These are phyloP conservation scores for Sporothrix phasma DNA, from an alignment of 2,329 filamentous ascomycete genomes.

Conservation along the genomic window DNA sequence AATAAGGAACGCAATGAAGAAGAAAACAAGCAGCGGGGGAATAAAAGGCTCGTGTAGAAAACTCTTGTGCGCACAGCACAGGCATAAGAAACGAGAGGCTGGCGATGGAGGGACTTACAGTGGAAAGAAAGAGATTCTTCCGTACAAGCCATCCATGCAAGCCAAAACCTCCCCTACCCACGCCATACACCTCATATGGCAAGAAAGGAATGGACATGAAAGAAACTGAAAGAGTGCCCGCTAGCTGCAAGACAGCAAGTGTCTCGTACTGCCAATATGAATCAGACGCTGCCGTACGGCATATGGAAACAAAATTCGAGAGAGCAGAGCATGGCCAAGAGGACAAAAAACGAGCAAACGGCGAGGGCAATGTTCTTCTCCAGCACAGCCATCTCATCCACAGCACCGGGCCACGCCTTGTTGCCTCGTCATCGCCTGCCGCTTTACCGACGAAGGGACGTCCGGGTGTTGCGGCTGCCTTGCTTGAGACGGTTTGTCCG, in stretches of 20 bases:
- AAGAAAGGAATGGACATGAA: not conserved
- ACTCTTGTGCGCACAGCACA: conserved; percentile 6
- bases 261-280: not conserved
- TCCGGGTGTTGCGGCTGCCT: conserved; percentile 24
- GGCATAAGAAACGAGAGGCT: conserved; percentile 2
- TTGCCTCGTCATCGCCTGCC: not conserved
- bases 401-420: too few relatives aligned
- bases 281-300: not conserved
- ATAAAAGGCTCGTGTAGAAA: conserved; percentile 17
- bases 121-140: not conserved
- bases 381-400: not conserved
- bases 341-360: too few relatives aligned
- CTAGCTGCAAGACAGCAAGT: not conserved
- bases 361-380: not conserved
- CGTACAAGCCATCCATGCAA: too few relatives aligned
- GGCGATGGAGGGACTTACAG: not conserved
- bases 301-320: not conserved
- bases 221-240: not conserved
- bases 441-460: conserved; percentile 27
- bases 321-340: not conserved
- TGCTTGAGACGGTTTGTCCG: conserved; percentile 60
- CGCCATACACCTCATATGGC: not conserved
- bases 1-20: not conserved
- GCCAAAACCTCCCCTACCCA: too few relatives aligned
- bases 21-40: conserved; percentile 14